These are phyloP conservation scores for Dillenia turbinata DNA, from an alignment of 164 flowering plant genomes.

Conservation along the genomic window DNA sequence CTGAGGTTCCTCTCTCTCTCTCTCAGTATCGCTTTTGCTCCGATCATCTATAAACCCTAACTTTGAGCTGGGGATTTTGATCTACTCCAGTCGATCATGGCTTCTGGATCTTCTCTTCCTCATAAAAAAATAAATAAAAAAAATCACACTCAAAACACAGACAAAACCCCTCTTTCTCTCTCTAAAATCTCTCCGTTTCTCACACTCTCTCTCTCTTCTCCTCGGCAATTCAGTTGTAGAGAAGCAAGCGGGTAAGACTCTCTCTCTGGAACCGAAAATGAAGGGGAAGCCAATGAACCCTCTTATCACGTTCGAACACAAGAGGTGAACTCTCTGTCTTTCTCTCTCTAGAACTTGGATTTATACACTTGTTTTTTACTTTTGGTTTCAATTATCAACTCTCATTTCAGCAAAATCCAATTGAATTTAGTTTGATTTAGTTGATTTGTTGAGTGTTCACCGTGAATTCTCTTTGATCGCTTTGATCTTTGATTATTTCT, in stretches of 20 bases:
- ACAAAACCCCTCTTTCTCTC: slow-evolving; percentile 5
- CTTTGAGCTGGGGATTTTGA: no score
- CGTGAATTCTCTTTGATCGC: neutral
- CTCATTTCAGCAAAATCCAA: neutral
- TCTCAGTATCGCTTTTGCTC: no score
- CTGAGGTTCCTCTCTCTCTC: slow-evolving; percentile 51
- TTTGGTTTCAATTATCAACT: neutral
- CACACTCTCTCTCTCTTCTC: slow-evolving; percentile 7
- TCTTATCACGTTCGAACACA: slow-evolving; percentile 57
- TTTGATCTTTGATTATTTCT: neutral
- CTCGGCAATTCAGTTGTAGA: slow-evolving; percentile 27
- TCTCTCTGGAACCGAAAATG: slow-evolving; percentile 26
- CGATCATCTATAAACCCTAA: no score
- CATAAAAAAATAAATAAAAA: neutral
- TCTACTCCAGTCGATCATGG: slow-evolving; percentile 15
- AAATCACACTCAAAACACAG: neutral
- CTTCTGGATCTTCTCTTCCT: neutral
- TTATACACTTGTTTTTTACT: slow-evolving; percentile 7
- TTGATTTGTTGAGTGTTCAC: neutral
- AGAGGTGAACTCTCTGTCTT: slow-evolving; percentile 39
- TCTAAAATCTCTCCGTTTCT: slow-evolving; percentile 9
- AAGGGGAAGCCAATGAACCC: slow-evolving; percentile 39
- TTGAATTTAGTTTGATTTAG: neutral
- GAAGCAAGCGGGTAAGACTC: slow-evolving; percentile 18
- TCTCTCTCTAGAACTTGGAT: slow-evolving; percentile 1